phyloP scores from a whole-genome alignment of 2,329 filamentous ascomycete species.

The Aspergillus latus region DNA sequence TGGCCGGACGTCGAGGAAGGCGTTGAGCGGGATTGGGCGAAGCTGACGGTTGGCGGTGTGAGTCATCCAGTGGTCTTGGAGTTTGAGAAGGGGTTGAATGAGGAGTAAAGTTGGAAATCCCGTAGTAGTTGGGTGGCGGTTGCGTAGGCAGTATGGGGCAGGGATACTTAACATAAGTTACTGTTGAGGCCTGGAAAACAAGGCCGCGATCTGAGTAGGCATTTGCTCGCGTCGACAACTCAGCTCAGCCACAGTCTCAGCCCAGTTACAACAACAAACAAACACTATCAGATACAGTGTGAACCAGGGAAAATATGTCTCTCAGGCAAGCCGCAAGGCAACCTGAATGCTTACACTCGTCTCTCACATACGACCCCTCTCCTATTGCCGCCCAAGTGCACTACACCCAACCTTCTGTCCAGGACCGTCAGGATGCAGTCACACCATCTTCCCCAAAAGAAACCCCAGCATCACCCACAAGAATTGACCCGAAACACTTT shows the following conservation, averaged over 20 bases:
- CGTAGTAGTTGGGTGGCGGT: too few species aligned
- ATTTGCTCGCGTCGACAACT: background rate
- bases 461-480: background rate
- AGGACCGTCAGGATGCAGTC: constrained; percentile 26
- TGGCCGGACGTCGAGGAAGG: constrained; percentile 58
- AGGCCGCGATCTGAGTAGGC: background rate
- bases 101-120: background rate
- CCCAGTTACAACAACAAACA: too few species aligned
- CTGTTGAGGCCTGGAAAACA: background rate
- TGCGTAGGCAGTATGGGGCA: too few species aligned
- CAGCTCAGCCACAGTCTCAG: background rate
- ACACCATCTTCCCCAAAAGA: constrained; percentile 1
- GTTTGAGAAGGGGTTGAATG: constrained; percentile 6
- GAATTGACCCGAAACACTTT: constrained; percentile 41
- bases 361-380: constrained; percentile 24
- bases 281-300: too few species aligned
- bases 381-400: constrained; percentile 36
- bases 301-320: background rate
- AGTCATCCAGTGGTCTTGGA: constrained; percentile 12
- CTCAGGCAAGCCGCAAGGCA: background rate
- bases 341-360: constrained; percentile 7
- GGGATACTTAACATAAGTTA: too few species aligned
- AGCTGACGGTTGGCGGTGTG: constrained; percentile 39
- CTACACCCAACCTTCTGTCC: constrained; percentile 31
- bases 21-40: constrained; percentile 51